Conservation (phyloP, 345 rosid species). For the Syzygium aromaticum region DNA sequence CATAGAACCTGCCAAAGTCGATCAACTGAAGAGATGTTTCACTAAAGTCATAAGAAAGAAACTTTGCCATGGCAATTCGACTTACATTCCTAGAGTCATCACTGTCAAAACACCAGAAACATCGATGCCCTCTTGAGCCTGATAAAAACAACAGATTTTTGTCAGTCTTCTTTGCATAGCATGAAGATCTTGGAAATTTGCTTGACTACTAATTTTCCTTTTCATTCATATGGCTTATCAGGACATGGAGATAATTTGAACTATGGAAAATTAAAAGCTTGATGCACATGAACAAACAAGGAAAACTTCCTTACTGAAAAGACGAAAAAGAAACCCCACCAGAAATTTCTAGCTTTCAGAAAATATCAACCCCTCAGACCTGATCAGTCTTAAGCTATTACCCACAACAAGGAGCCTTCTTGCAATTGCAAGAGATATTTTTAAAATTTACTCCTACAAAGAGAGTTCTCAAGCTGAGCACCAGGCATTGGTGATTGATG, state of each 20-base stretch:
- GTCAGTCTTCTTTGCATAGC: constrained; percentile 1
- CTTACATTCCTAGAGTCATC: constrained; percentile 98
- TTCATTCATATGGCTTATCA: neutral
- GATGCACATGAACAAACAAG: neutral
- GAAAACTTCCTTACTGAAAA: neutral
- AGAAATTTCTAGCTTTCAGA: neutral
- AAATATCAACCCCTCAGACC: neutral
- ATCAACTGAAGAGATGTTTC: neutral
- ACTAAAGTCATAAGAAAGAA: neutral
- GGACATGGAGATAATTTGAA: neutral
- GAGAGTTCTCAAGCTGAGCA: neutral
- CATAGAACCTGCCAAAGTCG: constrained; percentile 65
- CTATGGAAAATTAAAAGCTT: neutral
- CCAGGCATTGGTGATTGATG: neutral
- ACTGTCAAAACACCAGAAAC: constrained; percentile 96
- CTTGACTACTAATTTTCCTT: neutral
- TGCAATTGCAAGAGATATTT: neutral
- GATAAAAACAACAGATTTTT: constrained; percentile 13
- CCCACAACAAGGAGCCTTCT: neutral
- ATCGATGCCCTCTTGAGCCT: constrained; percentile 88
- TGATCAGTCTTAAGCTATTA: neutral
- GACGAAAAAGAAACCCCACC: neutral
- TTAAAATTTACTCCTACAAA: neutral
- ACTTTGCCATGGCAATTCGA: constrained; percentile 5
- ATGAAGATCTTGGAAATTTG: neutral